These are phyloP conservation scores for Biscogniauxia sp. DNA, from an alignment of 2,329 filamentous ascomycete genomes.

Conservation along the genomic window DNA sequence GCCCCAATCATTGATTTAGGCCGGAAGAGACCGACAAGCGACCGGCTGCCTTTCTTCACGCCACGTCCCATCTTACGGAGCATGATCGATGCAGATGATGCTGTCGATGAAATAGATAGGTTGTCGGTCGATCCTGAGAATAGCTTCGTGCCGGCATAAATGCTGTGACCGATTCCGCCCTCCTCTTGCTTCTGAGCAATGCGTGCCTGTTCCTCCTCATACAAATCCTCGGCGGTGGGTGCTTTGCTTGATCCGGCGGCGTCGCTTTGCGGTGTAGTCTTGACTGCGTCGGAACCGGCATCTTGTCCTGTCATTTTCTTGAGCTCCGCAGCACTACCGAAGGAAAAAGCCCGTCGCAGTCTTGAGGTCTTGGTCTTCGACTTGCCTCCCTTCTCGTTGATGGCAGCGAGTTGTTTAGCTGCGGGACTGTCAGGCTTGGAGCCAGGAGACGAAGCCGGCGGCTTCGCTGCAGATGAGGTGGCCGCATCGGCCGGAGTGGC, in stretches of 20 bases:
- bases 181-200: conserved; percentile 94
- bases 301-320: conserved; percentile 70
- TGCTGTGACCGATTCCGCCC: conserved; percentile 84
- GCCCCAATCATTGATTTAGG: conserved; percentile 88
- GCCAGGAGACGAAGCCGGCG: conserved; percentile 28
- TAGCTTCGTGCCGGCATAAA: conserved; percentile 83
- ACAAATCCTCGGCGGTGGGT: conserved; percentile 58
- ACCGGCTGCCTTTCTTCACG: conserved; percentile 92
- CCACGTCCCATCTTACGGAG: conserved; percentile 98
- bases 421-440: conserved; percentile 62
- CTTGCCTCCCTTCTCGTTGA: conserved; percentile 76
- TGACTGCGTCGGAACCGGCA: conserved; percentile 29
- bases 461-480: conserved; percentile 32
- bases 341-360: conserved; percentile 89
- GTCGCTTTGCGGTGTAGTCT: conserved; percentile 33
- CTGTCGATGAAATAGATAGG: conserved; percentile 84
- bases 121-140: conserved; percentile 95
- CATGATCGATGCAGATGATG: conserved; percentile 88
- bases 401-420: conserved; percentile 79
- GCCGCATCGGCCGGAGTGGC: conserved; percentile 32
- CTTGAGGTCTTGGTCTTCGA: conserved; percentile 83
- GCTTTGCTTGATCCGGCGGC: conserved; percentile 64
- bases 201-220: conserved; percentile 84
- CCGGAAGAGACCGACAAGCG: conserved; percentile 88
- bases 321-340: conserved; percentile 91